These are phyloP conservation scores for Solanum neorickii DNA, from an alignment of 257 asterid species.

Conservation along the genomic window DNA sequence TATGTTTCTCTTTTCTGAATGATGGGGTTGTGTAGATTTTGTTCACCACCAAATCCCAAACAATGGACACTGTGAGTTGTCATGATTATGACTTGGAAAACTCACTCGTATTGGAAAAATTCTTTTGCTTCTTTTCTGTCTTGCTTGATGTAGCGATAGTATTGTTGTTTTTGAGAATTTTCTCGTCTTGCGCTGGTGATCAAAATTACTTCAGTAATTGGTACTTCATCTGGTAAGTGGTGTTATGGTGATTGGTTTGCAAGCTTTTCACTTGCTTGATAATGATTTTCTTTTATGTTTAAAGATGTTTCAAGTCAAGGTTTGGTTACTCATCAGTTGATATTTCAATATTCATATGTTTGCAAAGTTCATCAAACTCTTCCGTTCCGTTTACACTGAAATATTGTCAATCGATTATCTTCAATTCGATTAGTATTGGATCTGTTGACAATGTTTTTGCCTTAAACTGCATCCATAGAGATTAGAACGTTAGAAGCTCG, in stretches of 20 bases:
- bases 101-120: neutral
- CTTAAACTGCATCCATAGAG: neutral
- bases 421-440: neutral
- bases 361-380: neutral
- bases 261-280: neutral
- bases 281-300: neutral
- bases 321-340: neutral
- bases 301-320: neutral
- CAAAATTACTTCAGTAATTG: neutral
- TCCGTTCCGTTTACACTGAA: neutral
- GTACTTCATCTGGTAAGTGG: neutral
- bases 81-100: neutral
- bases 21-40: neutral
- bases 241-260: neutral
- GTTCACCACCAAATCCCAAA: neutral
- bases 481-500: neutral
- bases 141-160: neutral
- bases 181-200: neutral
- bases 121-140: neutral
- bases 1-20: neutral
- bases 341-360: neutral
- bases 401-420: neutral
- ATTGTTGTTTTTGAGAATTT: neutral
- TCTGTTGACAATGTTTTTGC: neutral
- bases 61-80: neutral